Percentiles rank a stretch among this genome's conserved stretches.
These are phyloP conservation scores for Flaveria bidentis DNA, from an alignment of 129 eudicot species.

Conservation along the genomic window DNA sequence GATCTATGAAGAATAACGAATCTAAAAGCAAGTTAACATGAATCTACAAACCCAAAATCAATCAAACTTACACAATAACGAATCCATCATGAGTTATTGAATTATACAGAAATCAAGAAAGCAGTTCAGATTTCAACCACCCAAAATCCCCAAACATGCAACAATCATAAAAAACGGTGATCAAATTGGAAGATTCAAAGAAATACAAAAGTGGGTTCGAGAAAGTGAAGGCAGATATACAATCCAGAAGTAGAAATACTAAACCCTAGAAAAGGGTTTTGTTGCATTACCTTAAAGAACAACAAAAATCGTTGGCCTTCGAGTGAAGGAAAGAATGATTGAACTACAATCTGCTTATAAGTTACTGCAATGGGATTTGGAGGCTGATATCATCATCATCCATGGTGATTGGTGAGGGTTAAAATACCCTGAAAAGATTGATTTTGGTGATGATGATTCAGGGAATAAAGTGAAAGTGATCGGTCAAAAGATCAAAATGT, in stretches of 20 bases:
- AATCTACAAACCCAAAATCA: background rate
- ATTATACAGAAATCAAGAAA: conserved; percentile 30
- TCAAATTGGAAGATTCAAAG: conserved; percentile 13
- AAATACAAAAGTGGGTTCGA: conserved; percentile 4
- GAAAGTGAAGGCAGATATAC: background rate
- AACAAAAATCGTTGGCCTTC: background rate
- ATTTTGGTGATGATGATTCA: conserved; percentile 23
- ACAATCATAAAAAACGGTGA: conserved; percentile 1
- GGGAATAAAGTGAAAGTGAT: conserved; percentile 47
- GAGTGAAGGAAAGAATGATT: conserved; percentile 27
- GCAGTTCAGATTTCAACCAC: conserved; percentile 13
- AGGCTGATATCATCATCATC: background rate
- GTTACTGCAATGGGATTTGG: conserved; percentile 7
- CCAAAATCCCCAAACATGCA: background rate
- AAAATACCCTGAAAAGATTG: background rate
- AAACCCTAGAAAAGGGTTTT: conserved; percentile 33
- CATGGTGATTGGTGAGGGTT: background rate
- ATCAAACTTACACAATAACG: conserved; percentile 25
- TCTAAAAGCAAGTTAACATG: too few relatives aligned
- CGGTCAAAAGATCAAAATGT: conserved; percentile 26
- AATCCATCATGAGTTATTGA: conserved; percentile 23
- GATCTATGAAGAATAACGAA: too few relatives aligned
- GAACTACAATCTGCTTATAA: background rate
- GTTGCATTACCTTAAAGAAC: conserved; percentile 7
- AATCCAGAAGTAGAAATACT: conserved; percentile 16